Evolutionary conservation across 371 early-diverging fungal genomes (phyloP).

Genomic region (Apophysomyces sp.): DNA sequence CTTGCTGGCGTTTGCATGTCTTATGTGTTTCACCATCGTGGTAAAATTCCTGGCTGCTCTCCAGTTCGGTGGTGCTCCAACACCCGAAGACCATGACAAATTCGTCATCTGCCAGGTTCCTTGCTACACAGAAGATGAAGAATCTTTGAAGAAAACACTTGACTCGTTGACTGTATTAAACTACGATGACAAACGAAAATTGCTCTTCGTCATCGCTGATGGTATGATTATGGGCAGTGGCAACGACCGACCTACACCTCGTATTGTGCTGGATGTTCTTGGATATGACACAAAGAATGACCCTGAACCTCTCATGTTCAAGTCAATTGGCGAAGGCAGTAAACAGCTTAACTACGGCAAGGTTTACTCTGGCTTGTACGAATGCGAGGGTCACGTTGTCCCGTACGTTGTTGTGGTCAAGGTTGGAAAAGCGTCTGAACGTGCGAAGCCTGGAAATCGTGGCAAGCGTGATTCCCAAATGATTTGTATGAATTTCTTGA

Average conservation of each 20-base stretch:
- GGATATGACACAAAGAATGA: constrained; percentile 87
- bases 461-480: constrained; percentile 99
- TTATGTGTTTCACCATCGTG: constrained; percentile 83
- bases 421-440: constrained; percentile 82
- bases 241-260: constrained; percentile 96
- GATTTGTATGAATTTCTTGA: constrained; percentile 98
- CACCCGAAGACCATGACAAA: constrained; percentile 85
- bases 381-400: constrained; percentile 84
- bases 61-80: constrained; percentile 64
- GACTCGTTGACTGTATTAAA: constrained; percentile 91
- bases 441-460: constrained; percentile 93
- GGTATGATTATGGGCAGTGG: constrained; percentile 96
- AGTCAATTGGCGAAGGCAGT: constrained; percentile 89
- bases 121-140: constrained; percentile 84
- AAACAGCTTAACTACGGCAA: constrained; percentile 96
- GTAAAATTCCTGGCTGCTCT: constrained; percentile 94
- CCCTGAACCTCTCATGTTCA: constrained; percentile 91
- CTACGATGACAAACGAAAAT: constrained; percentile 95
- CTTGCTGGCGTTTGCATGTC: constrained; percentile 72
- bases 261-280: constrained; percentile 94
- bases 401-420: constrained; percentile 97
- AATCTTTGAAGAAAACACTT: constrained; percentile 81
- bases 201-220: constrained; percentile 91
- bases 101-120: constrained; percentile 91
- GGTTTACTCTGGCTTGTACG: constrained; percentile 97